Evolutionary conservation across 1,284 basidiomycete species (phyloP).

Genomic region (Tausonia pullulans): DNA sequence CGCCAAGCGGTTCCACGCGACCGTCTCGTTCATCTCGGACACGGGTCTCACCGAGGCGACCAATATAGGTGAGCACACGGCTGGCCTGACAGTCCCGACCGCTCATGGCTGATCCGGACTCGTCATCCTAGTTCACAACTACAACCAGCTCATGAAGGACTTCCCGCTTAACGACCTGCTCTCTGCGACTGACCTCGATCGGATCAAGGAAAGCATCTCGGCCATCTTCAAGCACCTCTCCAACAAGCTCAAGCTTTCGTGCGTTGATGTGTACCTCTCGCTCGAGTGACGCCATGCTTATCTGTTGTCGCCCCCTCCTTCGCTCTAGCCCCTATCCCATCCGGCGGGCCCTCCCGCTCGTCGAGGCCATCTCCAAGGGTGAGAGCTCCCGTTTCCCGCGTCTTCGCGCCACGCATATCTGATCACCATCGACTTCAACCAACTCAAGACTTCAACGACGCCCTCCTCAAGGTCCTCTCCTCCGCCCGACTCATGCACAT

Average conservation of each 20-base stretch:
- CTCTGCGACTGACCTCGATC: slow-evolving; percentile 88
- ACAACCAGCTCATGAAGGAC: slow-evolving; percentile 98
- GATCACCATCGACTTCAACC: no score
- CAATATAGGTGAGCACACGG: slow-evolving; percentile 52
- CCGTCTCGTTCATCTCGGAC: slow-evolving; percentile 94
- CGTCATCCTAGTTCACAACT: slow-evolving; percentile 67
- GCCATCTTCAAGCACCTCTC: slow-evolving; percentile 90
- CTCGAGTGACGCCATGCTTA: not conserved
- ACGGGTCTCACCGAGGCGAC: slow-evolving; percentile 90
- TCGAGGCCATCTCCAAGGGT: slow-evolving; percentile 83
- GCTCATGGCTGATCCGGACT: no score
- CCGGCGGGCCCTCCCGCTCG: slow-evolving; percentile 83
- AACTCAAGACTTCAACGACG: slow-evolving; percentile 74
- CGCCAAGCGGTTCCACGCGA: slow-evolving; percentile 93
- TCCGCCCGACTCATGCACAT: slow-evolving; percentile 85
- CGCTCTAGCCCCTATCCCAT: slow-evolving; percentile 69
- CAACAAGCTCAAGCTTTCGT: slow-evolving; percentile 83
- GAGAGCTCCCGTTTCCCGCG: no score
- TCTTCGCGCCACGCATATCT: no score
- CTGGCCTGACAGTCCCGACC: no score
- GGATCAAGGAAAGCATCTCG: slow-evolving; percentile 76
- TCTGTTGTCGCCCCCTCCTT: not conserved
- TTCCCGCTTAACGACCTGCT: slow-evolving; percentile 94
- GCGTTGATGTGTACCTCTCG: slow-evolving; percentile 16
- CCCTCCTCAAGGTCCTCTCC: slow-evolving; percentile 79